phyloP scores from a whole-genome alignment of 1,139 yeast genomes.

The Kazachstania sp. region DNA sequence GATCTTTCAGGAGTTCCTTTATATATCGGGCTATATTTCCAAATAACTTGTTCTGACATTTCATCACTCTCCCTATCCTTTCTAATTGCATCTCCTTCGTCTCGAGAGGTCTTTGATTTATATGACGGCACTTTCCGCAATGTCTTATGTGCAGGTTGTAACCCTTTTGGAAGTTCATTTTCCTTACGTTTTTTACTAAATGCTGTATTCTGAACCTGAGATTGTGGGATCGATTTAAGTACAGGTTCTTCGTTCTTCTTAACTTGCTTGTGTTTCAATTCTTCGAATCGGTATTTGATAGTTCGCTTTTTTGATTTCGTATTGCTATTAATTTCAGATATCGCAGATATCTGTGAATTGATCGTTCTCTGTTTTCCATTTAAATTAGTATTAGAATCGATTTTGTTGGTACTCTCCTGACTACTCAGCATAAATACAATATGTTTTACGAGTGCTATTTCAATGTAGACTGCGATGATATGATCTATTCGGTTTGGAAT shows the following conservation, averaged over 20 bases:
- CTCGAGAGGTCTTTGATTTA: not conserved
- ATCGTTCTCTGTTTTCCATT: not conserved
- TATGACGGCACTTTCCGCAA: conserved; percentile 4
- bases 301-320: conserved; percentile 3
- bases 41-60: conserved; percentile 21
- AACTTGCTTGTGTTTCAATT: not conserved
- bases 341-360: not conserved
- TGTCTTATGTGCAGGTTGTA: not conserved
- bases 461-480: too few species aligned
- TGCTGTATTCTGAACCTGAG: conserved; percentile 25
- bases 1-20: conserved; percentile 13
- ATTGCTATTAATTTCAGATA: not conserved
- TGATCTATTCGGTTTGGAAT: too few species aligned
- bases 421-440: conserved; percentile 13
- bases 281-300: conserved; percentile 26
- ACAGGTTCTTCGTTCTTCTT: conserved; percentile 2
- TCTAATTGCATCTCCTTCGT: not conserved
- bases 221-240: conserved; percentile 25
- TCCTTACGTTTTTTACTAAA: not conserved
- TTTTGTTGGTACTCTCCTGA: conserved; percentile 16
- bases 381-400: not conserved
- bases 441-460: not conserved
- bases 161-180: conserved; percentile 4
- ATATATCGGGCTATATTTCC: conserved; percentile 25
- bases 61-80: not conserved